Evolutionary conservation across 2,329 filamentous ascomycete species (phyloP).

Genomic region (Talaromyces sp.): DNA sequence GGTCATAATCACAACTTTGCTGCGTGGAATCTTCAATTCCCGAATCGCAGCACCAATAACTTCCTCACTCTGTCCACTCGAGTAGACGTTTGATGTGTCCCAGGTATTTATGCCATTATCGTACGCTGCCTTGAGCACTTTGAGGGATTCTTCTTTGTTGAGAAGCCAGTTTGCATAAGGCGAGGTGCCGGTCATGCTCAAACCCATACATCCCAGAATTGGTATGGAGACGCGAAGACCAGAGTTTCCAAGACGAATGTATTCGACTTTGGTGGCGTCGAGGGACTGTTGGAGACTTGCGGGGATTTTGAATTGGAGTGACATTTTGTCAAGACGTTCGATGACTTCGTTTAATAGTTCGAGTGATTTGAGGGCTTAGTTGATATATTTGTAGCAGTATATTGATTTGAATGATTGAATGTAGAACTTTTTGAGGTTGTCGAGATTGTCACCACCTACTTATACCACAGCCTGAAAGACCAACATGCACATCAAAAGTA

Average conservation of each 20-base stretch:
- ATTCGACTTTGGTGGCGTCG: conserved; percentile 13
- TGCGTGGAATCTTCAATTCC: conserved; percentile 53
- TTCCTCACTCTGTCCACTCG: conserved; percentile 58
- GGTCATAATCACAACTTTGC: conserved; percentile 56
- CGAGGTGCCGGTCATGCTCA: neutral
- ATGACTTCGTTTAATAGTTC: neutral
- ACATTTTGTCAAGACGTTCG: neutral
- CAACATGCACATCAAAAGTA: neutral
- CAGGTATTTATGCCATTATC: conserved; percentile 28
- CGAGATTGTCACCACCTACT: neutral
- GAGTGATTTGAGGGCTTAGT: neutral
- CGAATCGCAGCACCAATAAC: conserved; percentile 63
- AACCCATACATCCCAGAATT: neutral
- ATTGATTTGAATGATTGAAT: neutral
- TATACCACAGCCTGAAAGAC: neutral
- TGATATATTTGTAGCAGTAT: neutral
- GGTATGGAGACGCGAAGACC: conserved; percentile 13
- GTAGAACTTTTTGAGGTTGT: neutral
- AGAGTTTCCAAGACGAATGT: conserved; percentile 8
- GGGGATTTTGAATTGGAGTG: neutral
- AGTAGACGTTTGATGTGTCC: conserved; percentile 32
- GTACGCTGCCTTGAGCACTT: conserved; percentile 26
- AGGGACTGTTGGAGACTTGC: conserved; percentile 13
- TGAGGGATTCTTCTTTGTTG: conserved; percentile 7
- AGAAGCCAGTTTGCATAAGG: conserved; percentile 9